Evolutionary conservation across 768 basidiomycete species (phyloP), one percentile per base, ranked within the genome.

Genomic region (Tricholoma matsutake): DNA sequence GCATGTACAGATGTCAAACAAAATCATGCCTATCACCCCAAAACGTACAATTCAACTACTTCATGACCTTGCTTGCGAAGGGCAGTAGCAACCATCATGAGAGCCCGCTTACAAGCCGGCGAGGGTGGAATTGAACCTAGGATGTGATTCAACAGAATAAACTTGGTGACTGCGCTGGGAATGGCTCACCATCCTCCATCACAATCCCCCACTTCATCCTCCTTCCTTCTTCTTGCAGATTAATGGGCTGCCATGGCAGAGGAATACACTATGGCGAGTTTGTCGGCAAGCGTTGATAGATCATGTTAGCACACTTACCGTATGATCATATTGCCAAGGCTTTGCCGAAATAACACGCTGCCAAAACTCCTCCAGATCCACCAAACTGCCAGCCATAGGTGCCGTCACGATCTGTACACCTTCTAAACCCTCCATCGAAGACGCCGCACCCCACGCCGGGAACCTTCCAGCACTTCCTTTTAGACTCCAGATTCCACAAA

Each of bases 261-360:
- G 82, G 81, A 43, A 82, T 68, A 60, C 83, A 83, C 83, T 84
- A 57, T 7, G 31, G 45, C 8, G 55, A 56, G 58, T 41, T 47
- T 56, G 54, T 58, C 28, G 55, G 31, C 22, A 14, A 43, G 6
- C 14, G 55, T 54, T 11, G 35, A 25, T 25, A 7, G 22, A 1
- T n/a, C 4, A 59, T 14, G 34, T 29, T 53, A 22, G 53, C 18
- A 63, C 77, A 63, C 77, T 57, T 63, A 82, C 83, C 2, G 80
- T 81, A 59, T 84, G 81, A 67, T 90, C 89, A 61, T 89, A 88
- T 14, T 79, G 76, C 86, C 87, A 89, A 14, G 88, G 86, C 58
- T 81, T 81, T 71, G 83, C 83, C 49, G 73, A 73, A 20, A 88
- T 76, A 7, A 89, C 76, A 13, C 84, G 77, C 63, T 82, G 82